These are phyloP conservation scores for Cystoisospora suis DNA, from an alignment of 169 alveolate genomes.

Conservation along the genomic window DNA sequence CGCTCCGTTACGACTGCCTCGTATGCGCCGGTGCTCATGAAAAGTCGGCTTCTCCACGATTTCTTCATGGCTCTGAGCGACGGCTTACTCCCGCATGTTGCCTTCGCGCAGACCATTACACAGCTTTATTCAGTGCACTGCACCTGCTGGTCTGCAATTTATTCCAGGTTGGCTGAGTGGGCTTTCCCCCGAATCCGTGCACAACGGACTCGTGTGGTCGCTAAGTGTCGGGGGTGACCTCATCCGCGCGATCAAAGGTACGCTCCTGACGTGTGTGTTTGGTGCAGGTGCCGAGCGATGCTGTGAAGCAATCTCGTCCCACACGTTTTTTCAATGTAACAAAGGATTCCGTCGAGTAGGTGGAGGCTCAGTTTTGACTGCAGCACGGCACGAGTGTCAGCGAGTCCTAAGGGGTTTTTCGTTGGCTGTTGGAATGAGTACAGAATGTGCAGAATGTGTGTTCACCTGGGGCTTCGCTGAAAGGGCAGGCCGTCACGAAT, in stretches of 20 bases:
- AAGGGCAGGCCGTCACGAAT: not conserved
- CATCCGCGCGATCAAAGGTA: not conserved
- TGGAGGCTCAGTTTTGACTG: not conserved
- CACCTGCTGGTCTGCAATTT: not conserved
- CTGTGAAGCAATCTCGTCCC: not conserved
- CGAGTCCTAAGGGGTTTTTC: not conserved
- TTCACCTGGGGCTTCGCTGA: not conserved
- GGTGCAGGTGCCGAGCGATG: slow-evolving; percentile 17
- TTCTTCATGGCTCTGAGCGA: not conserved
- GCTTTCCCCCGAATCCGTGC: not conserved
- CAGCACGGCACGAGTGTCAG: too few species aligned
- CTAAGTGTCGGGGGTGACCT: not conserved
- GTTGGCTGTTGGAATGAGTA: not conserved
- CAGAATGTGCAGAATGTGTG: too few species aligned
- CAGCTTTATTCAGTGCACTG: not conserved
- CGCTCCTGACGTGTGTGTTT: not conserved
- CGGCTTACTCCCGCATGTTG: not conserved
- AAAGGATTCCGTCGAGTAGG: slow-evolving; percentile 4
- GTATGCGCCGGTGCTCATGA: not conserved
- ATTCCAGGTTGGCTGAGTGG: not conserved
- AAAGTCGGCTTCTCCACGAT: not conserved
- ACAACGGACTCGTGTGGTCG: not conserved
- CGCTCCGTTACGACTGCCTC: not conserved
- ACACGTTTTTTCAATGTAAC: slow-evolving; percentile 27
- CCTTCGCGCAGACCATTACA: not conserved